phyloP scores from a whole-genome alignment of 352 stramenopile species.

The Hyaloperonospora brassicae region DNA sequence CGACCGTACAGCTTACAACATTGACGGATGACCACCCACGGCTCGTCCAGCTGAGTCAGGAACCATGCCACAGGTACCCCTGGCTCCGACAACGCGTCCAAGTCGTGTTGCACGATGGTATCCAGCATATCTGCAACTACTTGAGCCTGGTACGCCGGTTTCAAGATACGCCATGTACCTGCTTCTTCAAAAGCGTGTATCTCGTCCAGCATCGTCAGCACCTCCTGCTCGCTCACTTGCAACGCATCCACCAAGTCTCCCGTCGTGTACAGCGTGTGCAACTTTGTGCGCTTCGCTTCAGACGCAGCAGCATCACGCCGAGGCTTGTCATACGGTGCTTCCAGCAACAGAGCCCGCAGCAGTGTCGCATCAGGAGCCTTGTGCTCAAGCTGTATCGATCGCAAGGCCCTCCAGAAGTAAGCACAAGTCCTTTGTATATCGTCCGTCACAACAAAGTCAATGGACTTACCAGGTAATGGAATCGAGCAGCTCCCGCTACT shows the following conservation, averaged over 20 bases:
- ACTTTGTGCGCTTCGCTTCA: slow-evolving; percentile 39
- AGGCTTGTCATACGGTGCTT: slow-evolving; percentile 48
- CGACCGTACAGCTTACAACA: slow-evolving; percentile 62
- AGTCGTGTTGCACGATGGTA: slow-evolving; percentile 61
- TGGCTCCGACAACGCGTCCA: slow-evolving; percentile 36
- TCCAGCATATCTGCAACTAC: slow-evolving; percentile 76
- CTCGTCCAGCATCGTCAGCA: slow-evolving; percentile 48
- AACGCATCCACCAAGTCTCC: slow-evolving; percentile 49
- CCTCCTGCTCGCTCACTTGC: slow-evolving; percentile 58
- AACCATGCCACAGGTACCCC: slow-evolving; percentile 42
- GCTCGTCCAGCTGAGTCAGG: slow-evolving; percentile 28
- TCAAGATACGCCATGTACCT: slow-evolving; percentile 58
- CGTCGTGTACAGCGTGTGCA: slow-evolving; percentile 51
- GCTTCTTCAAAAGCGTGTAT: slow-evolving; percentile 67
- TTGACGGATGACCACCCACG: slow-evolving; percentile 51
- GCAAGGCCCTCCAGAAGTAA: neutral
- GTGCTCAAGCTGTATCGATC: slow-evolving; percentile 41
- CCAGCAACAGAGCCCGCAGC: slow-evolving; percentile 52
- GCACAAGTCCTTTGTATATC: neutral
- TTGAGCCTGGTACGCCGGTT: slow-evolving; percentile 39
- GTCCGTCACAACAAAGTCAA: no score
- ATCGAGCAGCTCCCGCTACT: slow-evolving; percentile 45
- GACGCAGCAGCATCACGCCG: slow-evolving; percentile 5
- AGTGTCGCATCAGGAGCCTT: slow-evolving; percentile 50
- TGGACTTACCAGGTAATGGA: slow-evolving; percentile 52